Conservation (phyloP, 805 yeast species). For the Metschnikowia lunata region DNA sequence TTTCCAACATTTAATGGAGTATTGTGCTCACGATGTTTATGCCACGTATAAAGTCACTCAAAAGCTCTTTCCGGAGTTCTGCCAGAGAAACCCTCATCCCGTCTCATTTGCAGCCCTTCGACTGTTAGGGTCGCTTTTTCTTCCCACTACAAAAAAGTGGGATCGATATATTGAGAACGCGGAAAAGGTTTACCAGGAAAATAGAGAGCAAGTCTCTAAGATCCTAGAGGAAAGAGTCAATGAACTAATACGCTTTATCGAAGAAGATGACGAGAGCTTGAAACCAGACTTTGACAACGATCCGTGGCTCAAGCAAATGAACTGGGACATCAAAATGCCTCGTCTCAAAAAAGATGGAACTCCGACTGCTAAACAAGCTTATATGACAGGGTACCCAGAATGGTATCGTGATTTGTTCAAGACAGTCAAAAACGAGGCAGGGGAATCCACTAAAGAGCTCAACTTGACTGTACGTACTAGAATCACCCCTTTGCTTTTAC, state of each 20-base stretch:
- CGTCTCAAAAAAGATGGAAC: conserved; percentile 63
- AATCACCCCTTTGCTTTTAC: conserved; percentile 68
- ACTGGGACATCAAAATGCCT: conserved; percentile 71
- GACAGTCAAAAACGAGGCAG: conserved; percentile 29
- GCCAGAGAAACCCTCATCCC: conserved; percentile 79
- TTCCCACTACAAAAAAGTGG: conserved; percentile 81
- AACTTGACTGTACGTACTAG: conserved; percentile 69
- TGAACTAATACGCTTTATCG: conserved; percentile 44
- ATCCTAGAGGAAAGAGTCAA: conserved; percentile 59
- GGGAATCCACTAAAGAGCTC: conserved; percentile 35
- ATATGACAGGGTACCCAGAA: conserved; percentile 84
- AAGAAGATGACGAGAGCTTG: conserved; percentile 27
- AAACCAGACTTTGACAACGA: conserved; percentile 47
- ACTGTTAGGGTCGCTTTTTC: conserved; percentile 64
- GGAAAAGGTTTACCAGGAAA: conserved; percentile 61
- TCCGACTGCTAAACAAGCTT: conserved; percentile 66
- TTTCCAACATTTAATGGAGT: conserved; percentile 59
- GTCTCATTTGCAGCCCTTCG: conserved; percentile 86
- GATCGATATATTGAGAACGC: conserved; percentile 61
- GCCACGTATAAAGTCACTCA: conserved; percentile 69
- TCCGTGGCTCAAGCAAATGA: conserved; percentile 87
- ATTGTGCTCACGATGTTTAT: conserved; percentile 82
- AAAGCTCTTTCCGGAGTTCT: conserved; percentile 66
- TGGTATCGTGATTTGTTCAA: conserved; percentile 74
- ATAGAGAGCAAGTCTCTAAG: conserved; percentile 50